A percentile compares a stretch with the other conserved stretches of the same genome.
Evolutionary conservation across 2,329 filamentous ascomycete genomes (phyloP).

Genomic region (Epichloe typhina): DNA sequence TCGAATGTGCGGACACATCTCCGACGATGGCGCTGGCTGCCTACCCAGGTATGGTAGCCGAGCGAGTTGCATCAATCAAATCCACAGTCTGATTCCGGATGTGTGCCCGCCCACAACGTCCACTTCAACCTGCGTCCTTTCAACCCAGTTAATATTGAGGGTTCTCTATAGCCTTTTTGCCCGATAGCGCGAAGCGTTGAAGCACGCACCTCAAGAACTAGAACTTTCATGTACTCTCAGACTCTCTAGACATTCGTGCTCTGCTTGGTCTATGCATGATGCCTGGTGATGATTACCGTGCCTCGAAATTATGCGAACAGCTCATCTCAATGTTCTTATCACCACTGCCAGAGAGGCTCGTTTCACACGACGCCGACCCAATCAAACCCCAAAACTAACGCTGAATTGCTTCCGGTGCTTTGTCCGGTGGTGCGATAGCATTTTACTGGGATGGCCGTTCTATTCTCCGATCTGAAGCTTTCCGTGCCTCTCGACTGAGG

Average conservation of each 20-base stretch:
- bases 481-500: neutral
- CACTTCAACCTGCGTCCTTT: neutral
- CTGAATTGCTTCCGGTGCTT: neutral
- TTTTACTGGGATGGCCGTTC: neutral
- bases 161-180: slow-evolving; percentile 3
- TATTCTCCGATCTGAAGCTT: slow-evolving; percentile 4
- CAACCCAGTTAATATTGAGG: neutral
- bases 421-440: neutral
- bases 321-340: neutral
- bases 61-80: slow-evolving; percentile 3
- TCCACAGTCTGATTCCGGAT: neutral
- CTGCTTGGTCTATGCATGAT: slow-evolving; percentile 5
- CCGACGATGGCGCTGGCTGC: slow-evolving; percentile 2
- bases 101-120: slow-evolving; percentile 1
- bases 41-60: neutral
- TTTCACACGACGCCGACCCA: neutral
- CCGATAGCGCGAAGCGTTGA: neutral
- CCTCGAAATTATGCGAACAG: slow-evolving; percentile 4
- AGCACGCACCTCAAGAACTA: neutral
- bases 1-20: slow-evolving; percentile 5
- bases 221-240: too few relatives aligned
- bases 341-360: neutral
- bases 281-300: slow-evolving; percentile 4
- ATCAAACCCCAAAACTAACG: neutral
- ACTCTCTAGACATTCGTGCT: neutral